Evolutionary conservation across 2,329 filamentous ascomycete species (phyloP), one percentile per base, ranked within the genome.

Genomic region (Graphilbum fragrans): DNA sequence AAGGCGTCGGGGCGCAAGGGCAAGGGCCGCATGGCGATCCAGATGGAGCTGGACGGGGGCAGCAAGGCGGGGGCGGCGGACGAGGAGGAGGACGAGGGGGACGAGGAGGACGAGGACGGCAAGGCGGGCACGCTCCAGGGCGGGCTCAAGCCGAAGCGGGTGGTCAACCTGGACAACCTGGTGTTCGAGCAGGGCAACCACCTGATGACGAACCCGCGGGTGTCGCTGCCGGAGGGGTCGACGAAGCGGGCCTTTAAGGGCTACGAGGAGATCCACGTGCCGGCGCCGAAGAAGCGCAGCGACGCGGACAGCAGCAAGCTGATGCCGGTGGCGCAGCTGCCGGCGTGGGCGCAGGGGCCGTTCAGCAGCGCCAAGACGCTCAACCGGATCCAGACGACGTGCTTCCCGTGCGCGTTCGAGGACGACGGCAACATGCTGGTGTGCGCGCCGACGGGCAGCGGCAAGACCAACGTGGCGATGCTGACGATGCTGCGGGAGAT

Each of bases 401-500:
- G 90, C 58, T 98, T 79, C 56, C 84, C 86, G 2, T 79, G 84
- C 3, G 92, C 92, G 1, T 98, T 98, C 55, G 74, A 86, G 45
- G 84, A 90, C 46, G 93, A 98, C 56, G 90, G 87, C 25, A 98
- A 98, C 58, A 87, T 98, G 85, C 80, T 98, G 42, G 82, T 98
- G 55, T 98, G 92, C 59, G 93, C 92, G 7, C 92, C 92, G 2
- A 98, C 92, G 38, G 92, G 92, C 50, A 94, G 87, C 58, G 92
- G 92, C 57, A 98, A 98, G 66, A 98, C 92, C 2, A 98, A 98
- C 55, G 92, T 98, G 39, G 90, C 90, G 34, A 96, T 98, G 90
- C 70, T 98, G 48, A 82, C 90, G 2, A 96, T 98, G 55, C 72
- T 98, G 32, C 85, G 90, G 47, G 93, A 98, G 59, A 87, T 98